These are phyloP conservation scores for Dioscorea cayenensis DNA, from an alignment of 116 monocot genomes.

Conservation along the genomic window DNA sequence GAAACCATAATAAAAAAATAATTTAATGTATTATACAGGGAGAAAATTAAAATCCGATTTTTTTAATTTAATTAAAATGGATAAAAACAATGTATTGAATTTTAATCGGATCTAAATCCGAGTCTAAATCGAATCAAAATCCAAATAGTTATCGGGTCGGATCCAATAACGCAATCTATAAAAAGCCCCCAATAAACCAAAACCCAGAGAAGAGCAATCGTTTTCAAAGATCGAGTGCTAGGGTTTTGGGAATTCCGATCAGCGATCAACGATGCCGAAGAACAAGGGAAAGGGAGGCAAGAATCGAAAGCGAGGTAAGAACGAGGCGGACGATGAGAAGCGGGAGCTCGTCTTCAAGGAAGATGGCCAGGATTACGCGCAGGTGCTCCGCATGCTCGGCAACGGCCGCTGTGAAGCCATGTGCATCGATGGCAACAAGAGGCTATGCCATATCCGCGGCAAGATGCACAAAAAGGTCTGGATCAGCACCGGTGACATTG, in stretches of 20 bases:
- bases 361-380: conserved; percentile 69
- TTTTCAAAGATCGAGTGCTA: neutral
- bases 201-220: neutral
- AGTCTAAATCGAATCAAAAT: no score
- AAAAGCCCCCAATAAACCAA: neutral
- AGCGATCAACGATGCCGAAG: conserved; percentile 6
- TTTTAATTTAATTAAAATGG: no score
- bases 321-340: conserved; percentile 27
- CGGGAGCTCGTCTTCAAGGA: conserved; percentile 68
- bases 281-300: conserved; percentile 20
- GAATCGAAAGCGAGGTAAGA: conserved; percentile 17
- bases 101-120: no score
- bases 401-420: conserved; percentile 49
- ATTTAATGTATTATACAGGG: no score
- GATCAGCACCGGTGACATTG: conserved; percentile 41
- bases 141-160: no score
- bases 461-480: conserved; percentile 56
- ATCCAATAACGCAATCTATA: no score
- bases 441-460: conserved; percentile 43
- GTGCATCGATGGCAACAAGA: conserved; percentile 42
- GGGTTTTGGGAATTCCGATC: neutral
- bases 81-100: no score
- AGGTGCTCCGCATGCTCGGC: conserved; percentile 64
- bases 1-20: no score
- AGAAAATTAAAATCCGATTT: no score